phyloP scores from a whole-genome alignment of 2,329 filamentous ascomycete genomes.

The Fonsecaea pedrosoi region DNA sequence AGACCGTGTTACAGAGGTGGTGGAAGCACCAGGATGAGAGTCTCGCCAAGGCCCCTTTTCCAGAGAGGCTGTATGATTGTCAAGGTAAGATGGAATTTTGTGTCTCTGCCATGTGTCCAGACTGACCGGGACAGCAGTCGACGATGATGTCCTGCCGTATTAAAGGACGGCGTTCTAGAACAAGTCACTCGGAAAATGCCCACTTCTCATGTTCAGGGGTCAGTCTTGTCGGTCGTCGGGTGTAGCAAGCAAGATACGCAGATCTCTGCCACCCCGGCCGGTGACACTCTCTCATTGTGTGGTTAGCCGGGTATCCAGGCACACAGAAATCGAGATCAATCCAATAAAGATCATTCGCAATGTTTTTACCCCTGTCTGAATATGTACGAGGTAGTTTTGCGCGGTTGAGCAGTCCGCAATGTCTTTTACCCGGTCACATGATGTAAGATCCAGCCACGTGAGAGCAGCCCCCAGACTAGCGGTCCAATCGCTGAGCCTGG shows the following conservation, averaged over 20 bases:
- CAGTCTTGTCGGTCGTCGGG: no score
- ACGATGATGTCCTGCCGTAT: slow-evolving; percentile 8
- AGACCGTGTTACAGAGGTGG: slow-evolving; percentile 9
- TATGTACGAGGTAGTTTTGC: neutral
- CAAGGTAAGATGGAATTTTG: slow-evolving; percentile 3
- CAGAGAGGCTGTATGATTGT: neutral
- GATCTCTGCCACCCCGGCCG: no score
- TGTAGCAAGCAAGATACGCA: no score
- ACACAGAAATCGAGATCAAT: no score
- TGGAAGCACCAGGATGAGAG: slow-evolving; percentile 22
- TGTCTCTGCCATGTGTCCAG: neutral
- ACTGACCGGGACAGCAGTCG: neutral
- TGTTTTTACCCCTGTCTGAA: no score
- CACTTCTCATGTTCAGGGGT: neutral
- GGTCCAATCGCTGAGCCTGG: neutral
- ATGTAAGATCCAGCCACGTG: neutral
- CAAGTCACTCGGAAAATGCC: neutral
- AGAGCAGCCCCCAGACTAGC: neutral
- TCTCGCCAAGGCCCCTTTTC: neutral
- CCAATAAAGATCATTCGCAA: no score
- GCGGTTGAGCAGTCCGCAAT: neutral
- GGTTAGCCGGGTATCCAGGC: no score
- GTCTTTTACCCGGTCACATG: neutral
- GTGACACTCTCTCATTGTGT: no score
- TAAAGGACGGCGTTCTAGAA: neutral